Base-by-base conservation (phyloP, 805 yeast genomes). In the Wickerhamomyces mucosus region DNA sequence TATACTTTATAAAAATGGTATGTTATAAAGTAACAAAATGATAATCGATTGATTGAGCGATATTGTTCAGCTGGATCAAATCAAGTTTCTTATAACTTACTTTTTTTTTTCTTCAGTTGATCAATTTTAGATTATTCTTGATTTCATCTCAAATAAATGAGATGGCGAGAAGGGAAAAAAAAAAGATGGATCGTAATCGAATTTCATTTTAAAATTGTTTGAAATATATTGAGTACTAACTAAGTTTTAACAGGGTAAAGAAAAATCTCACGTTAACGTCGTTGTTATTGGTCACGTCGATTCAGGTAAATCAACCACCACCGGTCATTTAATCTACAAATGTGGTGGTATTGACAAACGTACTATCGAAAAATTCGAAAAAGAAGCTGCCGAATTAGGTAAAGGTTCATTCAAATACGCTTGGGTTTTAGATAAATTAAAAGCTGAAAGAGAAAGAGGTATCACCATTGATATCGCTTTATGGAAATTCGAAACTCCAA, bases 251-350 rank as follows among this genome's bases (percentile, higher is more conserved):
- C 45, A 61, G 94, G 95, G 95, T 78, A 85, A 85, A 72, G 95
- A 78, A 62, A 88, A 89, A 81, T 61, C 75, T 71, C 97, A 89
- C 83, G 83, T 89, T 76, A 89, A 89, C 95, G 94, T 89, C 73
- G 98, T 92, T 70, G 97, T 92, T 66, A 89, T 89, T 70, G 98
- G 97, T 72, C 97, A 89, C 95, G 97, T 92, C 96, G 97, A 89
- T 74, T 88, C 96, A 59, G 89, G 89, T 73, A 82, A 83, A 75
- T 89, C 96, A 49, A 88, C 97, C 64, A 89, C 96, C 71, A 88
- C 97, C 67, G 96, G 96, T 72, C 96, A 88, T 80, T 82, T 88
- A 72, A 86, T 88, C 65, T 88, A 66, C 94, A 86, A 86, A 89
- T 88, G 96, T 76, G 96, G 96, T 82, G 96, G 94, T 80, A 84